Evolutionary conservation across 2,329 filamentous ascomycete genomes (phyloP).

Genomic region (Zasmidium citrigriseum): DNA sequence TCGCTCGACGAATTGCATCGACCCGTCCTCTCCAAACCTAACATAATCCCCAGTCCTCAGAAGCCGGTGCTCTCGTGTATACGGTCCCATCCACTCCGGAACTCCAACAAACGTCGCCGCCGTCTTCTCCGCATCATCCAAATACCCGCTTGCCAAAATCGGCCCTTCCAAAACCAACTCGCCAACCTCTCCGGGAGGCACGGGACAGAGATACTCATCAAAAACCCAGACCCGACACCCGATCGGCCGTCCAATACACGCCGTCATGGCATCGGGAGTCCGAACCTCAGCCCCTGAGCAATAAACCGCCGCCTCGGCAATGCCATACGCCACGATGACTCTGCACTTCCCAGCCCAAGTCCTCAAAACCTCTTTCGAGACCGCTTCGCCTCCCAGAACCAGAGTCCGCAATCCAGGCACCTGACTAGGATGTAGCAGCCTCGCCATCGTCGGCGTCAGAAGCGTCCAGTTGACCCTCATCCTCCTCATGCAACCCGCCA

Average conservation of each 20-base stretch:
- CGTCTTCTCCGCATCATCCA: conserved; percentile 36
- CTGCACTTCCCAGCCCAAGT: no score
- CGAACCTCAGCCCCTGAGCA: no score
- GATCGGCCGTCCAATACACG: conserved; percentile 32
- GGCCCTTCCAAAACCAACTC: conserved; percentile 50
- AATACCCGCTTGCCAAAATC: conserved; percentile 46
- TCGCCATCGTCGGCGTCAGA: not conserved
- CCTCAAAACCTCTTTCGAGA: no score
- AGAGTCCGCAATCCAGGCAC: not conserved
- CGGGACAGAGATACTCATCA: conserved; percentile 7
- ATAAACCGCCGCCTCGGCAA: no score
- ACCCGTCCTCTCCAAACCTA: conserved; percentile 1
- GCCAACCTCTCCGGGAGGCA: conserved; percentile 33
- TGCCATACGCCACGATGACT: no score
- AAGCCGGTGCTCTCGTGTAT: not conserved
- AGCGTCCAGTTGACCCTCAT: not conserved
- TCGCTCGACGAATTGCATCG: conserved; percentile 49
- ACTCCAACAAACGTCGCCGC: conserved; percentile 33
- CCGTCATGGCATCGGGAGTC: no score
- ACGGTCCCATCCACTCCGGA: conserved; percentile 22
- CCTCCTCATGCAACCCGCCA: not conserved
- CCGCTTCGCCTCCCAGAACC: not conserved
- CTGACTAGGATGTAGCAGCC: not conserved
- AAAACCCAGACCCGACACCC: conserved; percentile 30
- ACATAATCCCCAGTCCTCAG: conserved; percentile 9